Base-by-base conservation (phyloP, 1,284 basidiomycete genomes). In the Xerocomus subilludens region DNA sequence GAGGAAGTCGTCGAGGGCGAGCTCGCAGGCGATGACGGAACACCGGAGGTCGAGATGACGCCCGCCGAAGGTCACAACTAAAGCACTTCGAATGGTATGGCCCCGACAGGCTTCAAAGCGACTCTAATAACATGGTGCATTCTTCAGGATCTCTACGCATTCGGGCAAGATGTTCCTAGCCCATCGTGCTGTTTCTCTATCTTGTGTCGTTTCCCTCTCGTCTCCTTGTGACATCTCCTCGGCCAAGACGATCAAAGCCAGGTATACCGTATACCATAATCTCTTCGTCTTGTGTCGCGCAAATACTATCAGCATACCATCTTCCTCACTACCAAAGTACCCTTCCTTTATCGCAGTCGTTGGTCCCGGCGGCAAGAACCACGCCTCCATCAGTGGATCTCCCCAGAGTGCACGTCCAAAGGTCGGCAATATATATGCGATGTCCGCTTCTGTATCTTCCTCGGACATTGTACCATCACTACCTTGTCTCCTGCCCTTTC, bases 261-360 rank as follows among this genome's bases (percentile, higher is more conserved):
- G 80, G 81, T 91, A 93, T 14, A 92, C 80, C n/a, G 89, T 90
- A 80, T 94, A 94, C 93, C 92, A 94, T 58, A 91, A 75, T 73
- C 91, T 84, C 82, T 94, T 94, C 67, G 92, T 89, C 79, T 81
- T 83, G 80, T 89, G 88, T 49, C 88, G 82, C 51, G 82, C 76
- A 69, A 89, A 87, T 59, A 85, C 67, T 32, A 89, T 82, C 49
- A 85, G 78, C 6, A 80, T 81, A 20, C 84, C 86, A 56, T 75
- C 77, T 64, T 74, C 80, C 84, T 87, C 80, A 78, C 92, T 80
- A 84, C 86, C 82, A 59, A 82, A 80, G 77, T 94, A 94, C 1
- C 90, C 93, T 80, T 92, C 90, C 64, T 87, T 81, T 32, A 93
- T 82, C 9, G 90, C 90, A 35, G 74, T 76, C 58, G 85, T 88